phyloP scores from a whole-genome alignment of 164 flowering plant species.

The Umbilicus rupestris region DNA sequence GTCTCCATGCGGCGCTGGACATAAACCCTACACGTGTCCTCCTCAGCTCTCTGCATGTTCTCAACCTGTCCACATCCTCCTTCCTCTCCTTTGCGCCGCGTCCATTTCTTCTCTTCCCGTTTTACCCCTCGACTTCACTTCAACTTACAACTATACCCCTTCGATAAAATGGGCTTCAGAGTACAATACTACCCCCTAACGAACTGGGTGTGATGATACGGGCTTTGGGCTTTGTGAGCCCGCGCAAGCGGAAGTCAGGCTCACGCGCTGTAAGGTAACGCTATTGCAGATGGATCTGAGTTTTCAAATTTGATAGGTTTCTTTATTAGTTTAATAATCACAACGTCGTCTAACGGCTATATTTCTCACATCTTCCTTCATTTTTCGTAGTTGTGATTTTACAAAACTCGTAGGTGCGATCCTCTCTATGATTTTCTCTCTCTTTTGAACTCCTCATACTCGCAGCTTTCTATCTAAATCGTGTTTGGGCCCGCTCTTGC shows the following conservation, averaged over 20 bases:
- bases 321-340: not conserved
- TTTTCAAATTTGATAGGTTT: not conserved
- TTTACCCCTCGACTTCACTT: no score
- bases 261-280: no score
- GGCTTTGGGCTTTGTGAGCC: no score
- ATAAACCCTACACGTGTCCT: not conserved
- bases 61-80: not conserved
- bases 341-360: slow-evolving; percentile 25
- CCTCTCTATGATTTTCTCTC: not conserved
- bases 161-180: no score
- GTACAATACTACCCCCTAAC: no score
- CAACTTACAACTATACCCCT: no score
- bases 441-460: not conserved
- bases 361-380: slow-evolving; percentile 11
- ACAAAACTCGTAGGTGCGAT: not conserved
- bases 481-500: not conserved
- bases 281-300: no score
- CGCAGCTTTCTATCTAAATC: not conserved
- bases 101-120: no score
- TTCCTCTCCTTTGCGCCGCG: not conserved
- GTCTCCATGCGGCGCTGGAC: not conserved
- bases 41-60: slow-evolving; percentile 5
- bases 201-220: no score
- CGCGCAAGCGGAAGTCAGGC: no score
- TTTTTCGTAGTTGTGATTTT: not conserved